Evolutionary conservation across 805 yeast species (phyloP).

Genomic region (Pichia phayaonensis): DNA sequence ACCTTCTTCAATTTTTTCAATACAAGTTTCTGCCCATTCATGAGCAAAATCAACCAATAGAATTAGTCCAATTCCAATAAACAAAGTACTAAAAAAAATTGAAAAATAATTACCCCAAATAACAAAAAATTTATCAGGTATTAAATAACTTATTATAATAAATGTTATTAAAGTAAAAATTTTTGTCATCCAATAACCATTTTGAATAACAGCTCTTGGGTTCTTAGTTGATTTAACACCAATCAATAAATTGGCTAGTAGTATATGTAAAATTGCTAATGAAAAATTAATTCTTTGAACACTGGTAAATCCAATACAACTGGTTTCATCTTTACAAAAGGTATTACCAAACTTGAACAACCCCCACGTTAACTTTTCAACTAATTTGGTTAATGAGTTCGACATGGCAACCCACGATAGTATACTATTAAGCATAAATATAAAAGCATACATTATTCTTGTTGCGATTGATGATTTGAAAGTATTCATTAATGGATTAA

Average conservation of each 20-base stretch:
- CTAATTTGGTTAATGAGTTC: constrained; percentile 65
- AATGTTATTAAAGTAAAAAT: constrained; percentile 50
- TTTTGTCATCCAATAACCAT: constrained; percentile 87
- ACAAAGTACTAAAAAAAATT: constrained; percentile 72
- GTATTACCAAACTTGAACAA: constrained; percentile 46
- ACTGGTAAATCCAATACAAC: constrained; percentile 83
- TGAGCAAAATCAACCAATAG: constrained; percentile 94
- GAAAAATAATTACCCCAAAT: constrained; percentile 90
- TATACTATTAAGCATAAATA: constrained; percentile 70
- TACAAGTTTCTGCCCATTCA: constrained; percentile 96
- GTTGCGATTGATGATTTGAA: constrained; percentile 72
- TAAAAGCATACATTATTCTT: constrained; percentile 74
- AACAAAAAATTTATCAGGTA: constrained; percentile 83
- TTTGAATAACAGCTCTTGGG: constrained; percentile 77
- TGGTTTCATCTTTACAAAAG: constrained; percentile 66
- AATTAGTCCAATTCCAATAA: constrained; percentile 83
- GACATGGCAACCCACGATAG: constrained; percentile 90
- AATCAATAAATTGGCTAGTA: constrained; percentile 57
- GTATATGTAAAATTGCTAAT: constrained; percentile 68
- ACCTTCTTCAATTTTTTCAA: constrained; percentile 82
- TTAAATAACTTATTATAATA: constrained; percentile 55
- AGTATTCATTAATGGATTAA: constrained; percentile 36
- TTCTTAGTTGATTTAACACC: constrained; percentile 73
- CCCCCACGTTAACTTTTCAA: constrained; percentile 66
- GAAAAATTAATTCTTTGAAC: constrained; percentile 92